phyloP scores from a whole-genome alignment of 1,139 yeast genomes.

The Yamadazyma sp. region DNA sequence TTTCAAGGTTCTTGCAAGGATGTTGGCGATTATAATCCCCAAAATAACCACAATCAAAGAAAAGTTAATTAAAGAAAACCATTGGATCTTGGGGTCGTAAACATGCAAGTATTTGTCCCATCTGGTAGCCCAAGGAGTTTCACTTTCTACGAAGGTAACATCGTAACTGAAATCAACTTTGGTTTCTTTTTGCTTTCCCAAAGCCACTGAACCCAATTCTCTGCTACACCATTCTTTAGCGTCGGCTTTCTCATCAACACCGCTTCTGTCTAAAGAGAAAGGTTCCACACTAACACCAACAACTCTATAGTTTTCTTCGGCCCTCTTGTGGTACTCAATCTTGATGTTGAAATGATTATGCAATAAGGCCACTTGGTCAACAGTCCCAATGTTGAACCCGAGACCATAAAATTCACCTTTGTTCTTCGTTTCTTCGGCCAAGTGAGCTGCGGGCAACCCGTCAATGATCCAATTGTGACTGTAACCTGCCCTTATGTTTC shows the following conservation, averaged over 20 bases:
- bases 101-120: slow-evolving; percentile 97
- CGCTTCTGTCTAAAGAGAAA: slow-evolving; percentile 48
- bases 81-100: slow-evolving; percentile 89
- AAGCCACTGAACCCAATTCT: slow-evolving; percentile 30
- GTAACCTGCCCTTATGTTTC: slow-evolving; percentile 79
- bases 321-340: slow-evolving; percentile 80
- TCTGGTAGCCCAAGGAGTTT: slow-evolving; percentile 94
- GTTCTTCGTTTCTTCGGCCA: slow-evolving; percentile 56
- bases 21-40: slow-evolving; percentile 77
- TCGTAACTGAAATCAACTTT: slow-evolving; percentile 43
- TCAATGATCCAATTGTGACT: slow-evolving; percentile 91
- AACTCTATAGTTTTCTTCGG: slow-evolving; percentile 70
- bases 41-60: slow-evolving; percentile 76
- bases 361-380: slow-evolving; percentile 57
- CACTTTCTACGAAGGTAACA: slow-evolving; percentile 61
- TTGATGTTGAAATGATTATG: slow-evolving; percentile 78
- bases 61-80: slow-evolving; percentile 90
- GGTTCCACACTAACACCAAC: slow-evolving; percentile 88
- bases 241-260: slow-evolving; percentile 20
- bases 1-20: slow-evolving; percentile 75
- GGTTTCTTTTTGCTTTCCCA: slow-evolving; percentile 30
- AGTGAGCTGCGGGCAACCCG: slow-evolving; percentile 87
- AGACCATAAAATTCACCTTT: slow-evolving; percentile 64
- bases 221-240: slow-evolving; percentile 31
- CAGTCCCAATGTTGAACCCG: slow-evolving; percentile 77